Base-by-base conservation (phyloP, 495 filamentous ascomycete genomes). In the Rostrohypoxylon terebratum region DNA sequence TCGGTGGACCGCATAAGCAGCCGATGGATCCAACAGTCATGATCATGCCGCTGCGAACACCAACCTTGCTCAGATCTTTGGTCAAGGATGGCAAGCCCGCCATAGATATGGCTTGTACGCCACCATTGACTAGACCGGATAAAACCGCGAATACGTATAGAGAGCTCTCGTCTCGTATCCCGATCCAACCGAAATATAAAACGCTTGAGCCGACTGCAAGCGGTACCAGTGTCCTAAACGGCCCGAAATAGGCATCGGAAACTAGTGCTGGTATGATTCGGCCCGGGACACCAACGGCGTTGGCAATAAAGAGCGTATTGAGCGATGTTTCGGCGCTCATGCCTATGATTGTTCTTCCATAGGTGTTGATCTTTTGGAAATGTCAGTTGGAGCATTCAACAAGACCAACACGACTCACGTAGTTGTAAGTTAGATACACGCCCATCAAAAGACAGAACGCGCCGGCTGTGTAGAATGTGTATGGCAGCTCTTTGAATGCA, bases 21-120 rank as follows among this genome's bases (percentile, higher is more conserved):
- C 90, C 90, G 31, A 93, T 79, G 18, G 83, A 85, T 3, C 91
- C 85, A 50, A 92, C 85, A 13, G 83, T 87, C 60, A 92, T 87
- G 21, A 89, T 85, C 89, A 93, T 92, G 4, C 90, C 92, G 79
- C 90, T 86, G 9, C 90, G 82, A 33, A 86, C 85, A 0, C 91
- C 89, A 14, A 85, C 81, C 73, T 90, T 91, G 58, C 84, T 85
- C 62, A 88, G 62, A 67, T 93, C 88, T 0, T 82, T 84, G 3
- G 88, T 91, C 25, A 92, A 78, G 16, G 82, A 84, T 28, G 84
- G 83, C 51, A 91, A 69, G 2, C 86, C 86, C 0, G 87, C 86
- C 0, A 88, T 87, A 53, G 90, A 88, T 54, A 94, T 79, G 4
- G 86, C 83, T 78, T 94, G 85, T 73, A 94, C 86, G 45, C 88